Conservation (phyloP, 2,329 filamentous ascomycete genomes). For the Penicillium sp. region DNA sequence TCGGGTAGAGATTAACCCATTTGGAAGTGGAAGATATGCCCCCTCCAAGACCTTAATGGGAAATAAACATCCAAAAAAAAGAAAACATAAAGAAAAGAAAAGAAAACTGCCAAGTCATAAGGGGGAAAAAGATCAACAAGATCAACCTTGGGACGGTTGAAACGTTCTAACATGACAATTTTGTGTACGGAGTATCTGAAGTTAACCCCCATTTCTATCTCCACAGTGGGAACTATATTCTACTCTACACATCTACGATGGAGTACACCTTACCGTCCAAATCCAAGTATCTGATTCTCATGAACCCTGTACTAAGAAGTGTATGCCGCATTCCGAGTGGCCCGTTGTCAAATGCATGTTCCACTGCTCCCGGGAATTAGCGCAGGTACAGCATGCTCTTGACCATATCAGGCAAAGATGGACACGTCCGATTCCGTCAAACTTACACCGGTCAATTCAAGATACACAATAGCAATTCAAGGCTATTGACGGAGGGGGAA, state of each 20-base stretch:
- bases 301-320: not conserved
- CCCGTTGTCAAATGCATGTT: conserved; percentile 3
- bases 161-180: not conserved
- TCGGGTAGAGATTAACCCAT: not conserved
- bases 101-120: conserved; percentile 1
- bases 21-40: not conserved
- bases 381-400: conserved; percentile 9
- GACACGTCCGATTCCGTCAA: conserved; percentile 1
- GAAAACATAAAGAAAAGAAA: not conserved
- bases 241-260: not conserved
- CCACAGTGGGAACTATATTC: not conserved
- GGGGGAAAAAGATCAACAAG: conserved; percentile 1
- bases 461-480: not conserved
- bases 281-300: not conserved
- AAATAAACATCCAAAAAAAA: not conserved
- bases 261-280: not conserved
- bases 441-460: conserved; percentile 12
- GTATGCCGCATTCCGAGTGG: conserved; percentile 12
- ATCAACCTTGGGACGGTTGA: conserved; percentile 1
- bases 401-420: conserved; percentile 13
- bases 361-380: conserved; percentile 10
- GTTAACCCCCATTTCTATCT: not conserved
- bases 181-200: not conserved
- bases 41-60: not conserved
- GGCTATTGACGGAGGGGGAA: no score